A percentile compares a stretch with the other conserved stretches of the same genome.
Conservation (phyloP, 345 rosid species). For the Lepidium aucheri region DNA sequence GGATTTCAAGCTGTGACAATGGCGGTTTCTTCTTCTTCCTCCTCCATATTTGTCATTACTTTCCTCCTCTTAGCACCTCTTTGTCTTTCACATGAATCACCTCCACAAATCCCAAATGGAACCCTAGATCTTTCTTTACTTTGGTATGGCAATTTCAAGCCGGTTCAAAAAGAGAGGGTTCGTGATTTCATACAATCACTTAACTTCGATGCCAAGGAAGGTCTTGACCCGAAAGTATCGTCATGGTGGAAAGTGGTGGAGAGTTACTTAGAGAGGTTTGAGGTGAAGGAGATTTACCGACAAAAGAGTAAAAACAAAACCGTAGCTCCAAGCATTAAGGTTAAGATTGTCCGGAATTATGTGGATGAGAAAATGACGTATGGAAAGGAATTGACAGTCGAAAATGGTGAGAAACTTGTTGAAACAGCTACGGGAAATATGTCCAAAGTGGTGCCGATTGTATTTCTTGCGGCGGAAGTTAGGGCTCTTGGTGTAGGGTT, state of each 20-base stretch:
- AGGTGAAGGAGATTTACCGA: slow-evolving; percentile 9
- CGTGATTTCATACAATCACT: slow-evolving; percentile 34
- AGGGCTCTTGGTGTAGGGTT: slow-evolving; percentile 29
- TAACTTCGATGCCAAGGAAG: slow-evolving; percentile 9
- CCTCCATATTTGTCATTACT: background rate
- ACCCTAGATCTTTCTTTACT: slow-evolving; percentile 29
- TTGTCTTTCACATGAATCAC: slow-evolving; percentile 4
- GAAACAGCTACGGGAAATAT: slow-evolving; percentile 23
- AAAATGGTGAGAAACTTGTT: slow-evolving; percentile 19
- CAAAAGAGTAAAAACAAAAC: slow-evolving; percentile 4
- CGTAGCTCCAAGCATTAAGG: slow-evolving; percentile 22
- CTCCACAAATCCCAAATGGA: slow-evolving; percentile 20
- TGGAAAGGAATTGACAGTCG: slow-evolving; percentile 41
- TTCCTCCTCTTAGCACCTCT: slow-evolving; percentile 20
- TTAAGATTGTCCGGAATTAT: slow-evolving; percentile 30
- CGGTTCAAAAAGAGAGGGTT: slow-evolving; percentile 24
- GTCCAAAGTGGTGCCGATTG: slow-evolving; percentile 29
- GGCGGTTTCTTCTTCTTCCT: slow-evolving; percentile 17
- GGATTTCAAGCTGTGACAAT: slow-evolving; percentile 1
- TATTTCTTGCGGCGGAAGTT: slow-evolving; percentile 43
- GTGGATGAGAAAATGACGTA: slow-evolving; percentile 25
- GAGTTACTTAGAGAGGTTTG: slow-evolving; percentile 34
- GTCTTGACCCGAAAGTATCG: slow-evolving; percentile 27
- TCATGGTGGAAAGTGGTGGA: slow-evolving; percentile 41
- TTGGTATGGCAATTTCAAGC: slow-evolving; percentile 36